Percentiles rank a stretch among this genome's conserved stretches.
These are phyloP conservation scores for Ophiostoma sp. DNA, from an alignment of 2,329 filamentous ascomycete species.

Conservation along the genomic window DNA sequence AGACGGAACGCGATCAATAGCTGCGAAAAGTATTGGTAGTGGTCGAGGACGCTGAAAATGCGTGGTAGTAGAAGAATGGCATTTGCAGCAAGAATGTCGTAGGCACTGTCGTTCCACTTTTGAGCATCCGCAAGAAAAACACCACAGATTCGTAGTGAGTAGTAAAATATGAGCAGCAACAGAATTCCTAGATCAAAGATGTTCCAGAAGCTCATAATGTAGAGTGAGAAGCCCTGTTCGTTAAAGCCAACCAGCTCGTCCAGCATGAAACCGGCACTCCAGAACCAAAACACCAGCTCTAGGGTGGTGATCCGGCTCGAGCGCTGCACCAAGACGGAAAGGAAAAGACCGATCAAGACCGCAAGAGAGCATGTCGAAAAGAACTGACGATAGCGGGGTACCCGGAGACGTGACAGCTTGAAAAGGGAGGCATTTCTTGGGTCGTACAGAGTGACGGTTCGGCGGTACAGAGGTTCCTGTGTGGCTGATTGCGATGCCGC, in stretches of 20 bases:
- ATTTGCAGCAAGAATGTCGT: slow-evolving; percentile 88
- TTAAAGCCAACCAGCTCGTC: slow-evolving; percentile 95
- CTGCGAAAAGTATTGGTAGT: slow-evolving; percentile 94
- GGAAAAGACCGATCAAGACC: slow-evolving; percentile 75
- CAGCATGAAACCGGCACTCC: slow-evolving; percentile 94
- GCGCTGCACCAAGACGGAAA: slow-evolving; percentile 71
- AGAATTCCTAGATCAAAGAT: slow-evolving; percentile 89
- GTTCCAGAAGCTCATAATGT: slow-evolving; percentile 98
- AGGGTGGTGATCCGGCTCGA: slow-evolving; percentile 75
- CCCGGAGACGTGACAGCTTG: slow-evolving; percentile 83
- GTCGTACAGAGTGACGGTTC: slow-evolving; percentile 83
- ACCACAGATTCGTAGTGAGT: slow-evolving; percentile 81
- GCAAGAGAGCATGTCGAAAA: slow-evolving; percentile 84
- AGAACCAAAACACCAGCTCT: slow-evolving; percentile 93
- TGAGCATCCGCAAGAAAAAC: slow-evolving; percentile 73
- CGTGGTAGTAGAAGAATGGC: slow-evolving; percentile 85
- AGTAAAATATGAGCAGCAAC: slow-evolving; percentile 79
- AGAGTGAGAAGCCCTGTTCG: slow-evolving; percentile 91
- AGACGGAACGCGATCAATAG: slow-evolving; percentile 88
- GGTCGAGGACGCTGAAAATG: slow-evolving; percentile 86
- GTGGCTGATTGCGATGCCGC: neutral
- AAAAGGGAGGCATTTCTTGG: slow-evolving; percentile 84
- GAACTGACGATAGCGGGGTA: slow-evolving; percentile 86
- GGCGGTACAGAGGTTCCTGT: slow-evolving; percentile 42
- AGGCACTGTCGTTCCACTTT: slow-evolving; percentile 74